phyloP scores from a whole-genome alignment of 108 stramenopile genomes.

The Cyclotella sp. region DNA sequence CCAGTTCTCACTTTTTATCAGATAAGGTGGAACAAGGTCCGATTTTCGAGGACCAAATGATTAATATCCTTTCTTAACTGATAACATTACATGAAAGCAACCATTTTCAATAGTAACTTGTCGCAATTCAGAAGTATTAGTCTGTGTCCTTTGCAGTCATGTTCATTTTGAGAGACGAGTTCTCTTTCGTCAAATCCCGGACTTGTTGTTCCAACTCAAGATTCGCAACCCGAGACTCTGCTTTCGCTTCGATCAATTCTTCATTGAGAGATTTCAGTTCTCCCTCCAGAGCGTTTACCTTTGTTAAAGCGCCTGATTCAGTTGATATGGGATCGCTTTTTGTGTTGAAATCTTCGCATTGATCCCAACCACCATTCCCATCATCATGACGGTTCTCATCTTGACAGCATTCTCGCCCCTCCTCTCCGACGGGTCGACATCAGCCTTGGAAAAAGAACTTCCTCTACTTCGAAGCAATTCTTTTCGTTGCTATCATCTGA shows the following conservation, averaged over 20 bases:
- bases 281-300: neutral
- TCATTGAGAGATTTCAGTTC: neutral
- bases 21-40: too few relatives aligned
- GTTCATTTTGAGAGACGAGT: conserved; percentile 10
- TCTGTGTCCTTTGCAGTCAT: conserved; percentile 6
- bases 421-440: neutral
- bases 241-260: conserved; percentile 4
- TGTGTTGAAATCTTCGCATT: neutral
- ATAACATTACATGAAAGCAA: too few relatives aligned
- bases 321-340: neutral
- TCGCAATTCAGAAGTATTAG: neutral
- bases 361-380: conserved; percentile 7
- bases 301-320: neutral
- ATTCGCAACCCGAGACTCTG: neutral
- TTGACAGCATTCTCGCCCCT: neutral
- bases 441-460: neutral
- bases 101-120: too few relatives aligned
- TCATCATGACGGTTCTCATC: neutral
- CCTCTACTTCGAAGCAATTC: neutral
- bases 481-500: neutral
- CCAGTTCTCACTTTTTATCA: neutral
- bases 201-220: conserved; percentile 13
- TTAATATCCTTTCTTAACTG: too few relatives aligned
- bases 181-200: conserved; percentile 15
- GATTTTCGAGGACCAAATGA: too few relatives aligned